Evolutionary conservation across 2,329 filamentous ascomycete species (phyloP).

Genomic region (Cladosporium oxysporum): DNA sequence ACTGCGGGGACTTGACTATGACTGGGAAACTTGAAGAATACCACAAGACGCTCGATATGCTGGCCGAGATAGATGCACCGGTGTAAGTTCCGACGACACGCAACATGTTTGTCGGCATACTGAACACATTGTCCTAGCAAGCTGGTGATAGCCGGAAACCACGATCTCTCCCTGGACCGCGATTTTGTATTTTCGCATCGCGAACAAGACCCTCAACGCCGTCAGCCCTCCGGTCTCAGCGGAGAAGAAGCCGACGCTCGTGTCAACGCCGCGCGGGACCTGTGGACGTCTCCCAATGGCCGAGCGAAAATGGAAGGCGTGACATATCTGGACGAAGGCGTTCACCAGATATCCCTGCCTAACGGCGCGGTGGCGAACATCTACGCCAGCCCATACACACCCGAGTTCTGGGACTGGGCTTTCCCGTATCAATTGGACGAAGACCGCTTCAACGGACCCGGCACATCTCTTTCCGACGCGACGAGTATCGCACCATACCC

Average conservation of each 20-base stretch:
- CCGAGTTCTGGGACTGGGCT: conserved; percentile 58
- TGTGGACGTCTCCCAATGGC: conserved; percentile 27
- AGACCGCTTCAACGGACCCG: conserved; percentile 54
- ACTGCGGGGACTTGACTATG: conserved; percentile 61
- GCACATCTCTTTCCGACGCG: conserved; percentile 34
- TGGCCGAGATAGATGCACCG: conserved; percentile 52
- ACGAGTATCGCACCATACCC: conserved; percentile 40
- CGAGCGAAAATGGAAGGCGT: conserved; percentile 50
- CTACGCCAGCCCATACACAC: conserved; percentile 56
- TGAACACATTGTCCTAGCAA: conserved; percentile 40
- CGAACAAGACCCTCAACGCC: conserved; percentile 12
- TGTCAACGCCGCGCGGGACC: conserved; percentile 23
- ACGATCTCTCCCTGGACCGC: conserved; percentile 59
- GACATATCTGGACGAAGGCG: conserved; percentile 58
- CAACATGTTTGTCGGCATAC: not conserved
- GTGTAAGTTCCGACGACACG: conserved; percentile 34
- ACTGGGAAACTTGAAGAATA: conserved; percentile 53
- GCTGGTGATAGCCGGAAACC: conserved; percentile 64
- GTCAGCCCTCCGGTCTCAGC: conserved; percentile 15
- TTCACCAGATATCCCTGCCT: conserved; percentile 47
- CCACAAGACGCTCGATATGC: conserved; percentile 47
- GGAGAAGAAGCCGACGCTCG: conserved; percentile 18
- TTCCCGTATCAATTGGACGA: conserved; percentile 55
- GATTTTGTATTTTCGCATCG: conserved; percentile 25
- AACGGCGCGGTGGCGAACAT: conserved; percentile 54